Evolutionary conservation across 2,329 filamentous ascomycete species (phyloP), one percentile per base, ranked within the genome.

Genomic region (Verticillium albo-atrum): DNA sequence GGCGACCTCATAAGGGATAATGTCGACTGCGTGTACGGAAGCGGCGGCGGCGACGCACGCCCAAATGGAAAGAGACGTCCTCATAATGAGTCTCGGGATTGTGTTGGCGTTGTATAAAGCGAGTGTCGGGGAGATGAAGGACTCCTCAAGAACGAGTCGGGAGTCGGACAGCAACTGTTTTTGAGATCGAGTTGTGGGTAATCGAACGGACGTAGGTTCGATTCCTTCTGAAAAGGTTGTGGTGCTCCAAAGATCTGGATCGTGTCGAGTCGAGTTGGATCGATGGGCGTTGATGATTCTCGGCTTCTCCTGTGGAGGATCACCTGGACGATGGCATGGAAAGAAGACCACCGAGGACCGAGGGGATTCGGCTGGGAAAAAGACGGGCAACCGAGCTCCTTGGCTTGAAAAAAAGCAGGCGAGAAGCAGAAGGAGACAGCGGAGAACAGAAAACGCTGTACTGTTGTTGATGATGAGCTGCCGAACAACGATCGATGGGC

Each of bases 1-100:
- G n/a, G 65, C 57, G 0, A 74, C 34, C 15, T 37, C 34, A 15
- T 37, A 37, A n/a, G 34, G 34, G 17, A 37, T 37, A 15, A 69
- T 7, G 1, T 62, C 58, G 1, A 60, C 56, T 7, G 56, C 32
- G 1, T 61, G 56, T 20, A 61, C 58, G 14, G 61, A 58, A 6
- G 58, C 57, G 26, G 60, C 56, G 47, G 60, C 58, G 47, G 62
- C 56, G 20, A 59, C 26, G 56, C 61, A 58, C 23, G 63, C 64
- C 55, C 60, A 35, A 23, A 65, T 4, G 25, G 55, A 42, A 35
- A 56, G 30, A 23, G 61, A 61, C 35, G 52, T 57, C 56, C 57
- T 59, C 62, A 62, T 63, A 27, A 26, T 62, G 35, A 14, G 17
- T 12, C 6, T 32, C 35, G 51, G 35, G 12, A 52, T 35, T 37